Percentiles rank a stretch among this genome's conserved stretches.
Conservation (phyloP, 2,329 filamentous ascomycete species). For the Trichoderma afroharzianum region DNA sequence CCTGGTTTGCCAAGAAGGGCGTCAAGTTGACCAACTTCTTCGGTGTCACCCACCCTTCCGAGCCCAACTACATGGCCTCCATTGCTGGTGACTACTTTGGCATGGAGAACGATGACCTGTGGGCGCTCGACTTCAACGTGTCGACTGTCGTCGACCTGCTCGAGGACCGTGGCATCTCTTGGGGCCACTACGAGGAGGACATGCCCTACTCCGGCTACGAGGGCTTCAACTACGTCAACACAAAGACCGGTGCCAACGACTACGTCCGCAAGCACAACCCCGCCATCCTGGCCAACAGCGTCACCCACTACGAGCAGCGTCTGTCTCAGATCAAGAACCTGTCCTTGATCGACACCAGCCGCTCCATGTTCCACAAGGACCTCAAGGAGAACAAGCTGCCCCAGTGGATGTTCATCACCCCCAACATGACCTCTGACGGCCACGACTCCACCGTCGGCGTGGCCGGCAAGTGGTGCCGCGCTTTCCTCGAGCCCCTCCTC, state of each 20-base stretch:
- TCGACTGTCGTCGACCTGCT: conserved; percentile 67
- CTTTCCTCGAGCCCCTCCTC: conserved; percentile 68
- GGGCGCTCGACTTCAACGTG: conserved; percentile 55
- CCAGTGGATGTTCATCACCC: conserved; percentile 69
- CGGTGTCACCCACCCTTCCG: conserved; percentile 66
- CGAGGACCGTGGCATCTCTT: conserved; percentile 60
- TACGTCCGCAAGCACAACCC: conserved; percentile 84
- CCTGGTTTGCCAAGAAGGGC: conserved; percentile 29
- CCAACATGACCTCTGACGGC: conserved; percentile 72
- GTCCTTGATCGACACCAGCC: conserved; percentile 39
- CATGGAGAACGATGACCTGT: conserved; percentile 65
- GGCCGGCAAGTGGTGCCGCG: conserved; percentile 64
- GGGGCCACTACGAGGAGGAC: conserved; percentile 74
- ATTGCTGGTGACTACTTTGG: conserved; percentile 72
- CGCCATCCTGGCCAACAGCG: conserved; percentile 61
- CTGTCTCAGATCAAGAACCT: conserved; percentile 72
- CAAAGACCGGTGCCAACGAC: conserved; percentile 62
- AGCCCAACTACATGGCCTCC: conserved; percentile 72
- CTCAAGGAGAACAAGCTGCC: conserved; percentile 60
- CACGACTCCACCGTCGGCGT: conserved; percentile 70
- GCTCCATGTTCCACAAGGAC: conserved; percentile 61
- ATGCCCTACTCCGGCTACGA: conserved; percentile 72
- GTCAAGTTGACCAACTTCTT: conserved; percentile 40
- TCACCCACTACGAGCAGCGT: conserved; percentile 56
- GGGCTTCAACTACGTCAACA: conserved; percentile 61